Evolutionary conservation across 495 filamentous ascomycete species (phyloP), one percentile per base, ranked within the genome.

Genomic region (Podospora conica): DNA sequence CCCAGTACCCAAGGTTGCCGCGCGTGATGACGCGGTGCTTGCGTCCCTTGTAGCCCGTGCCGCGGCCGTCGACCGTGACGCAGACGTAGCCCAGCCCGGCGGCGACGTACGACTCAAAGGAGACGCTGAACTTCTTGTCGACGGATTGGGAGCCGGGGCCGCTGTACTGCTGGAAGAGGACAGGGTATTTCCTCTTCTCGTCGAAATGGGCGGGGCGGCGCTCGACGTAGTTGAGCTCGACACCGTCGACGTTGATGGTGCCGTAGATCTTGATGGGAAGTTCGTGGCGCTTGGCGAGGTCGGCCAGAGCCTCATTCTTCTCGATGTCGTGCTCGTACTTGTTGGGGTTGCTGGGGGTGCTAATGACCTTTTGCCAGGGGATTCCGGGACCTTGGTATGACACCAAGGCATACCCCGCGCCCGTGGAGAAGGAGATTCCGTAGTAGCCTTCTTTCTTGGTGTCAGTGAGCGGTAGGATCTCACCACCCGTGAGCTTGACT

Each of bases 21-120:
- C 95, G 86, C 57, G 95, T 84, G 65, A 92, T 85, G 65, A 89
- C 90, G 62, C 95, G 88, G 60, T 92, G 86, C 78, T 90, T 82
- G 55, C 95, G 89, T 28, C 95, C 95, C 53, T 93, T 90, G 76
- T 84, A 97, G 18, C 95, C 95, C 0, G 96, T 98, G 48, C 95
- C 95, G 56, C 95, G 87, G 12, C 91, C 92, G 77, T 98, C 95
- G 21, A 98, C 89, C 0, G 96, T 98, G 31, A 98, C 90, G 53
- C 96, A 94, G 62, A 98, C 83, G 79, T 98, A 98, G n/a, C 91
- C 93, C 0, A 98, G 83, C 24, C 79, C 87, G 4, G 90, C 90
- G 29, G 95, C 91, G 56, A 97, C 77, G 74, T 95, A 98, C 0
- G 92, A 85, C 75, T 98, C 93, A 74, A 93, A 98, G 73, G 97